Evolutionary conservation across 1,284 basidiomycete genomes (phyloP), one percentile per base, ranked within the genome.

Genomic region (Gymnopus androsaceus): DNA sequence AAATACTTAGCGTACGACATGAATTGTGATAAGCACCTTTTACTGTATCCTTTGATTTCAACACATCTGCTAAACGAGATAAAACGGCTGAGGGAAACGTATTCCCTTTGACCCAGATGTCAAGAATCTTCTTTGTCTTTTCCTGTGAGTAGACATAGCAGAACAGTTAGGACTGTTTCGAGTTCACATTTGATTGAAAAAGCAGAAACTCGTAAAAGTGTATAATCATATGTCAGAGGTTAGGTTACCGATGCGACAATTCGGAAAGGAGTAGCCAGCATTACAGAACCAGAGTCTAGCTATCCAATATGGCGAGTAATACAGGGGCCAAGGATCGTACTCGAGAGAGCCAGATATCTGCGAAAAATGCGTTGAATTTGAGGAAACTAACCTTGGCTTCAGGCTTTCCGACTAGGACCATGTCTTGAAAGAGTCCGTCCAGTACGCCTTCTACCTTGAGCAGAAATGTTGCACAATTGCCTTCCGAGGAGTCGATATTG

Each of bases 71-170:
- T 70, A 93, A 76, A 64, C 82, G 85, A 59, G 82, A 75, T 66
- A 93, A 74, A 63, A 90, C 81, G 63, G 78, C 68, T 63, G 85
- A 68, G 57, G 92, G 87, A 75, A 97, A 97, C 46, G 94, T 95
- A 72, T 78, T 83, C 59, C 85, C 84, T 73, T 94, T 95, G 67
- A 81, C 82, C 94, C 94, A 97, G 66, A 97, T 96, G 73, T 96
- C 95, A 73, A 94, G 82, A 67, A 97, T 86, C 75, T 96, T 97
- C 79, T 89, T 88, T 50, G 90, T 83, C 75, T 97, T 97, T 78
- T 96, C 95, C 94, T 97, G 79, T 71, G 66, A 67, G 64, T 61
- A 61, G 65, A 71, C 67, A 66, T 68, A 65, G 53, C 56, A 52
- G 57, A 64, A 59, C 64, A 67, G 54, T 58, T 45, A 58, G 57